These are phyloP conservation scores for Yarrowia sp. DNA, from an alignment of 805 yeast genomes.

Conservation along the genomic window DNA sequence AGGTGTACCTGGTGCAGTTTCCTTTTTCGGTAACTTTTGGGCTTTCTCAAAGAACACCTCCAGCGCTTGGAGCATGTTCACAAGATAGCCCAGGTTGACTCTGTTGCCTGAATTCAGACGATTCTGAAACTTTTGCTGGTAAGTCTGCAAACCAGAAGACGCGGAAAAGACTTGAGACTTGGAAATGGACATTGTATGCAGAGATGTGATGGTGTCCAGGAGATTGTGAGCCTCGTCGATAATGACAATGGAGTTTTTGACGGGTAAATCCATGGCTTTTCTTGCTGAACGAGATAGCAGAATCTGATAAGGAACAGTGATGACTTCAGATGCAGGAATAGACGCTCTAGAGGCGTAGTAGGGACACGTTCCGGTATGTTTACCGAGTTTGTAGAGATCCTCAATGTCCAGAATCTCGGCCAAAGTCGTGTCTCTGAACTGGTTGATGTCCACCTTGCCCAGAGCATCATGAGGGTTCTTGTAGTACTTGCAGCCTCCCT, in stretches of 20 bases:
- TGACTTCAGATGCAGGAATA: conserved; percentile 67
- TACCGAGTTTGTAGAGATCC: conserved; percentile 70
- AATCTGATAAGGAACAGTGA: conserved; percentile 86
- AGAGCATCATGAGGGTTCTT: conserved; percentile 50
- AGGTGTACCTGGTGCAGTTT: conserved; percentile 60
- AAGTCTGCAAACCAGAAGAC: conserved; percentile 58
- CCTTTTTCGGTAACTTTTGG: conserved; percentile 45
- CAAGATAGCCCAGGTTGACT: conserved; percentile 56
- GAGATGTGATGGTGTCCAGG: conserved; percentile 72
- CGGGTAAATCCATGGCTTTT: conserved; percentile 61
- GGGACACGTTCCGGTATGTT: conserved; percentile 68
- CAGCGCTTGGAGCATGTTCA: conserved; percentile 67
- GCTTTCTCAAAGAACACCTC: conserved; percentile 56
- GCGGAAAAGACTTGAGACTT: conserved; percentile 57
- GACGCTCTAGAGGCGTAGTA: conserved; percentile 76
- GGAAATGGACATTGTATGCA: conserved; percentile 69
- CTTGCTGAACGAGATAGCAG: conserved; percentile 69
- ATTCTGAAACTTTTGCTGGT: conserved; percentile 65
- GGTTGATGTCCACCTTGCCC: conserved; percentile 50
- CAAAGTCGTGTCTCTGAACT: conserved; percentile 63
- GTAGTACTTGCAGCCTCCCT: conserved; percentile 54
- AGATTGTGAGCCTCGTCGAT: conserved; percentile 95
- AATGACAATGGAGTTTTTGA: conserved; percentile 71
- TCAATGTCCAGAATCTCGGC: conserved; percentile 77
- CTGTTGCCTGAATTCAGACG: conserved; percentile 75